Conservation (phyloP, 108 stramenopile species). For the Nannochloropsis salina region DNA sequence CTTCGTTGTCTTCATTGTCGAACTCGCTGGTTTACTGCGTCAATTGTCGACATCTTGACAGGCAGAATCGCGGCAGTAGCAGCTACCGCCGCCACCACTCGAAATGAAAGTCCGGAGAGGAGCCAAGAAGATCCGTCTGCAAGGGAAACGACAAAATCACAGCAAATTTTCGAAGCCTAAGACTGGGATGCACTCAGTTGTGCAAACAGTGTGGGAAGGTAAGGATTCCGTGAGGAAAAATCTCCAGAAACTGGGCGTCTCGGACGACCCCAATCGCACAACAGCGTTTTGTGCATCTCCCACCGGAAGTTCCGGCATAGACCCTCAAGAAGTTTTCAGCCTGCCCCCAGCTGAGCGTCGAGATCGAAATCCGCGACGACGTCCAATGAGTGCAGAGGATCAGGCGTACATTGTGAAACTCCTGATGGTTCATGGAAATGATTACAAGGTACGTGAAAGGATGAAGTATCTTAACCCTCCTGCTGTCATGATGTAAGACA, state of each 20-base stretch:
- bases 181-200: slow-evolving; percentile 7
- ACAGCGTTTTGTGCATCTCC: background rate
- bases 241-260: background rate
- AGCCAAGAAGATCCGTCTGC: background rate
- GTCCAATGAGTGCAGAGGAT: background rate
- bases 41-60: too few species aligned
- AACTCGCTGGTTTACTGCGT: too few species aligned
- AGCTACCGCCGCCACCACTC: too few species aligned
- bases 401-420: slow-evolving; percentile 1
- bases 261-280: background rate
- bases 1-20: too few species aligned
- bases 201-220: background rate
- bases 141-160: background rate
- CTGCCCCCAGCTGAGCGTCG: background rate
- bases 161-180: slow-evolving; percentile 17
- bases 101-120: background rate
- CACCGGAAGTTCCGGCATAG: background rate
- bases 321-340: background rate
- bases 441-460: background rate
- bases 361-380: slow-evolving; percentile 6
- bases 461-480: too few species aligned
- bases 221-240: background rate
- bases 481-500: too few species aligned
- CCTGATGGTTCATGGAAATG: background rate
- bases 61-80: too few species aligned